These are phyloP conservation scores for Cryptococcus maquisensis DNA, from an alignment of 1,284 basidiomycete genomes.

Conservation along the genomic window DNA sequence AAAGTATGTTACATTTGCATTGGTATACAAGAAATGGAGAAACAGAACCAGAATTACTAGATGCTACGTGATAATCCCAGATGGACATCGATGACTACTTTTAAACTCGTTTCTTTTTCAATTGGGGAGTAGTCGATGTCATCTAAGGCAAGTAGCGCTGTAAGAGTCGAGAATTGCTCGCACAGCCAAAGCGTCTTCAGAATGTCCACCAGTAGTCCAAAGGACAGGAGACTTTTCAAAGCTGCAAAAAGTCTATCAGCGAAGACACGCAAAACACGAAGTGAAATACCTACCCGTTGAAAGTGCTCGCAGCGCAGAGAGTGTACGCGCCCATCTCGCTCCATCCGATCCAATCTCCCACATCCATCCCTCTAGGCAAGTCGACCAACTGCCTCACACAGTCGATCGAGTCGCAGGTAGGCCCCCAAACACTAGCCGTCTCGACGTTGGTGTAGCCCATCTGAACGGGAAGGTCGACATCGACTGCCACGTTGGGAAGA, in stretches of 20 bases:
- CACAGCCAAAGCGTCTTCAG: conserved; percentile 28
- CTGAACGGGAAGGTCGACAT: conserved; percentile 44
- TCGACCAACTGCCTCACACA: conserved; percentile 62
- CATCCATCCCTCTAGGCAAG: conserved; percentile 62
- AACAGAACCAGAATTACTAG: too few relatives aligned
- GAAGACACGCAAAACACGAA: neutral
- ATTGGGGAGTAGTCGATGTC: conserved; percentile 40
- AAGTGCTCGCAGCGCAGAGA: conserved; percentile 80
- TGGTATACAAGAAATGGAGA: too few relatives aligned
- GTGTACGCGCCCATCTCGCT: conserved; percentile 93
- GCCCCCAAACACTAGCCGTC: conserved; percentile 55
- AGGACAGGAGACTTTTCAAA: conserved; percentile 39
- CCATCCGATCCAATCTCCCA: conserved; percentile 90
- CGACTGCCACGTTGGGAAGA: conserved; percentile 46
- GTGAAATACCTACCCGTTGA: conserved; percentile 63
- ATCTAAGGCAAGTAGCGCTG: conserved; percentile 24
- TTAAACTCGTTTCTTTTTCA: neutral
- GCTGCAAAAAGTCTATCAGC: conserved; percentile 9
- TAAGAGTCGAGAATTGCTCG: conserved; percentile 34
- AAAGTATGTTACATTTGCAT: too few relatives aligned
- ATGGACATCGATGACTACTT: neutral
- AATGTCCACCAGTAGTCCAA: conserved; percentile 45
- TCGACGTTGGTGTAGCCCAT: conserved; percentile 51
- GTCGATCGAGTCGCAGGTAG: conserved; percentile 88
- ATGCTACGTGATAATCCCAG: too few relatives aligned